Base-by-base conservation (phyloP, 345 rosid genomes). In the Noccaea caerulescens region DNA sequence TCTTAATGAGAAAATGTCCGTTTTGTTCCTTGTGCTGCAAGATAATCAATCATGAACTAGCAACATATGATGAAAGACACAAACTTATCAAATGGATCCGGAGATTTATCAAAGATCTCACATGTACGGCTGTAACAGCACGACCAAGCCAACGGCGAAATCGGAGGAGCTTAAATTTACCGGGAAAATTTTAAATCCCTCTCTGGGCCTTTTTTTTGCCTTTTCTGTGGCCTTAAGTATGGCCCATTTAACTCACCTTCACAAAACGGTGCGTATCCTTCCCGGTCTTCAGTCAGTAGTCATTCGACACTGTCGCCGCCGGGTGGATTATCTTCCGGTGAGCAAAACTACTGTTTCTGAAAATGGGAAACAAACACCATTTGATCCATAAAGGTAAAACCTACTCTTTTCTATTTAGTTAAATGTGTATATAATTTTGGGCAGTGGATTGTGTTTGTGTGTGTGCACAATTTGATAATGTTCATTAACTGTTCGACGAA, bases 401-500 rank as follows among this genome's bases (percentile, higher is more conserved):
- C 4, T 13, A 7, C 7, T 9, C 3, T 8, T 27, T 10, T 27
- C 20, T 27, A 13, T 10, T 13, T 8, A 12, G n/a, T 3, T 39
- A 53, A 38, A 20, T 30, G 27, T 10, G 7, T 5, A 27, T 66
- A 3, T 13, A 3, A 9, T 30, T 23, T 1, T 61, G 45, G 30
- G 2, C 59, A 36, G 42, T 38, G n/a, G 7, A 5, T 44, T 55
- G 1, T 54, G 11, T 32, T 20, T 59, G 45, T 55, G 1, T 54
- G 11, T 32, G 33, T 59, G 45, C 10, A 10, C 30, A 27, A 3
- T 27, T 27, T 27, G 3, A 8, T 41, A 1, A 10, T 44, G 59
- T 5, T 20, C 36, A 56, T 7, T 1, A 76, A 0, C 33, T 70
- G 79, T 43, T 76, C 71, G 79, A 70, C 36, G 75, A 69, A 62